Percentiles rank a stretch among this genome's conserved stretches.
These are phyloP conservation scores for Myrica gale DNA, from an alignment of 306 rosid genomes.

Conservation along the genomic window DNA sequence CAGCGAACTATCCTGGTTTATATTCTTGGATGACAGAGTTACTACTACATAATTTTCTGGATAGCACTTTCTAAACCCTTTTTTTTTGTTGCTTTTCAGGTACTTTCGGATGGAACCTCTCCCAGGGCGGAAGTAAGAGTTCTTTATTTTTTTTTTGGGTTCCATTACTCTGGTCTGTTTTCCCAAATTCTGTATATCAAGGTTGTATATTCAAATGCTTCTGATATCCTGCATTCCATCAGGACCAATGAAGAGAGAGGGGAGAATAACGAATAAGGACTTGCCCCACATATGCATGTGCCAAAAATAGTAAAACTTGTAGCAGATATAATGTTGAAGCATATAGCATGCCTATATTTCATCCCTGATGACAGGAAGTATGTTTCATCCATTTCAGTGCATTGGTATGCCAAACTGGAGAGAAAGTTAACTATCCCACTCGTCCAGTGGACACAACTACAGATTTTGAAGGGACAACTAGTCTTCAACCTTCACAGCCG, in stretches of 20 bases:
- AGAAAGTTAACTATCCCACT: conserved; percentile 74
- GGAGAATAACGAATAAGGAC: neutral
- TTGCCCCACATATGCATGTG: neutral
- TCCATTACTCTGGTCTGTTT: conserved; percentile 5
- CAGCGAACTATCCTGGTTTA: too few relatives aligned
- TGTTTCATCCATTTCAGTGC: conserved; percentile 59
- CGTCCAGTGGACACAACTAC: conserved; percentile 93
- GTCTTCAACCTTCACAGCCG: conserved; percentile 77
- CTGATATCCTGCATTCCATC: neutral
- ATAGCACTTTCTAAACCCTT: conserved; percentile 26
- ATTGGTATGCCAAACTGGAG: conserved; percentile 75
- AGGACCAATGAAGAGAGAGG: neutral
- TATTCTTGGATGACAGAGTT: neutral
- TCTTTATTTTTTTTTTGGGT: conserved; percentile 25
- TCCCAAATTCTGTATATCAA: conserved; percentile 13
- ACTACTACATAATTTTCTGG: conserved; percentile 10
- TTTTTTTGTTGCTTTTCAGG: conserved; percentile 45
- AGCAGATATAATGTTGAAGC: conserved; percentile 23
- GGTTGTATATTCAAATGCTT: conserved; percentile 10
- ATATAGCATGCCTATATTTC: conserved; percentile 7
- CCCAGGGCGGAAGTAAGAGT: conserved; percentile 87
- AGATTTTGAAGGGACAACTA: conserved; percentile 92
- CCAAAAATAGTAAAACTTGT: conserved; percentile 9
- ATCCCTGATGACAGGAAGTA: conserved; percentile 34
- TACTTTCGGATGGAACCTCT: conserved; percentile 82